Evolutionary conservation across 1,284 basidiomycete species (phyloP), one percentile per base, ranked within the genome.

Genomic region (Binderoboletus segoi): DNA sequence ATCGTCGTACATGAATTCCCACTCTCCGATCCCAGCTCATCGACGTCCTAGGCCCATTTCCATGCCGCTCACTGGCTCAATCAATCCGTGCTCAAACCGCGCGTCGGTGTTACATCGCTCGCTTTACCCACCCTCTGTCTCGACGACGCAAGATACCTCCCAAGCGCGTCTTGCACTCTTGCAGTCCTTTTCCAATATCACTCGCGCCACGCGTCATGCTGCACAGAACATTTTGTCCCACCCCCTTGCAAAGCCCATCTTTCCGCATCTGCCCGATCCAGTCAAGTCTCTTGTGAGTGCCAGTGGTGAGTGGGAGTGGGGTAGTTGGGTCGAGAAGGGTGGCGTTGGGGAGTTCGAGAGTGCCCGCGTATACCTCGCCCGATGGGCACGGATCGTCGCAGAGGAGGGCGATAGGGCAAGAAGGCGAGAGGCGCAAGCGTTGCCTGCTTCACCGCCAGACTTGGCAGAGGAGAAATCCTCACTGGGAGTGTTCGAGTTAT

Each of bases 371-470:
- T 99, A 98, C 71, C 83, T 99, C 10, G 97, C 97, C 1, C 84
- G 93, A 30, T 99, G 97, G 97, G 96, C 97, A 0, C 81, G 95
- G 51, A 88, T 94, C 46, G 96, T 99, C 0, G 96, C 95, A 1
- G 95, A 97, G 73, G 95, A 97, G 70, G 95, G 95, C 8, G 95
- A 98, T 70, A 82, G 91, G 13, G 86, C 93, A 10, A 81, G 94
- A 33, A 77, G 86, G 59, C 81, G 83, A 49, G 94, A 97, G 71
- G 85, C 88, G 0, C 85, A 88, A 64, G 77, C 80, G 0, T 66
- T 90, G 10, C 82, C 84, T 3, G 71, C 79, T 3, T 77, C 79
- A 11, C 72, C 76, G 8, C 65, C 70, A 8, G 77, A 79, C 48
- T 63, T 81, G n/a, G 79, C 76, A 18, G 86, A 91, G 65, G 85